Evolutionary conservation across 805 yeast genomes (phyloP).

Genomic region (Metschnikowia kofuensis): DNA sequence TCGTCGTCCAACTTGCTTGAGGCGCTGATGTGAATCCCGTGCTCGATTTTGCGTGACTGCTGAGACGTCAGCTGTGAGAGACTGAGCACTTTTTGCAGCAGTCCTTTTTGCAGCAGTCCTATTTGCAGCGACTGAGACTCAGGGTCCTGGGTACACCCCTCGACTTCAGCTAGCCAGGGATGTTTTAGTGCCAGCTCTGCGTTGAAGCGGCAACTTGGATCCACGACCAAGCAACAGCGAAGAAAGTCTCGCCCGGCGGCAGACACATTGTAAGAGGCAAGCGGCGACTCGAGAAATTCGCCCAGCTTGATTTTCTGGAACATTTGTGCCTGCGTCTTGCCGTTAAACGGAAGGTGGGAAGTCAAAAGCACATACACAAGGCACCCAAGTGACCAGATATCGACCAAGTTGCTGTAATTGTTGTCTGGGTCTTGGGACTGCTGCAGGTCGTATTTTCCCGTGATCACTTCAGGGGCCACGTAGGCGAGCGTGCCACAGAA

Average conservation of each 20-base stretch:
- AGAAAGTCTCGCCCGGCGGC: slow-evolving; percentile 71
- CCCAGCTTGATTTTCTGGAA: slow-evolving; percentile 75
- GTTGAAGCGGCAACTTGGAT: slow-evolving; percentile 68
- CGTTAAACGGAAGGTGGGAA: slow-evolving; percentile 92
- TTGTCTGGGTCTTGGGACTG: slow-evolving; percentile 28
- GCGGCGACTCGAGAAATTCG: slow-evolving; percentile 72
- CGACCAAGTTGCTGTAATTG: slow-evolving; percentile 79
- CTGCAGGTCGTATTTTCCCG: slow-evolving; percentile 49
- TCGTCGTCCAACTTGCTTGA: slow-evolving; percentile 41
- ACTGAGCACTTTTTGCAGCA: slow-evolving; percentile 47
- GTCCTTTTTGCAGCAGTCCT: slow-evolving; percentile 46
- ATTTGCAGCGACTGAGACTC: slow-evolving; percentile 21
- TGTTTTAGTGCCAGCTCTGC: slow-evolving; percentile 76
- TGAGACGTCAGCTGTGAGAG: slow-evolving; percentile 71
- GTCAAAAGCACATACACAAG: slow-evolving; percentile 87
- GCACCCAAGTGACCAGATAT: slow-evolving; percentile 98
- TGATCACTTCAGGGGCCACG: slow-evolving; percentile 90
- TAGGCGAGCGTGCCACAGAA: slow-evolving; percentile 97
- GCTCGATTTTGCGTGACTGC: slow-evolving; percentile 47
- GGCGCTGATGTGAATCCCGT: slow-evolving; percentile 33
- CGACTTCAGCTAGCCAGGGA: slow-evolving; percentile 65
- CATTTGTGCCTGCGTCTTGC: slow-evolving; percentile 82
- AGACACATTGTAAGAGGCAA: slow-evolving; percentile 65
- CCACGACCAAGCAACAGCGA: slow-evolving; percentile 65
- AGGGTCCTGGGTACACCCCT: background rate